Evolutionary conservation across 805 yeast genomes (phyloP).

Genomic region (Ogataea degrootiae): DNA sequence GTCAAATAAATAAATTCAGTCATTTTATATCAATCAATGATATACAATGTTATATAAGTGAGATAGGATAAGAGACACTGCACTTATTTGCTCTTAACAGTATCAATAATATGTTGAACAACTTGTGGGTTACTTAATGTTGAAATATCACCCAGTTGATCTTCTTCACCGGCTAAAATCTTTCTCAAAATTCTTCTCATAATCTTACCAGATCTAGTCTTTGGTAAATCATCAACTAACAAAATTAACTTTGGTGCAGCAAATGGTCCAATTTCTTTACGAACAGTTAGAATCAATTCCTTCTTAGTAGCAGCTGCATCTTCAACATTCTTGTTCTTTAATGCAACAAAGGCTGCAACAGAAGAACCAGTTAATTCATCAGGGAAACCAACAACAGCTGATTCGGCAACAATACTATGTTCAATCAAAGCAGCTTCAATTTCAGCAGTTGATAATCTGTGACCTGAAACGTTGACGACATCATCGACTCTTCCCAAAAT

Average conservation of each 20-base stretch:
- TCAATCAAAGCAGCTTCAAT: slow-evolving; percentile 88
- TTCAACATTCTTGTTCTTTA: slow-evolving; percentile 52
- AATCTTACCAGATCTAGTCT: slow-evolving; percentile 82
- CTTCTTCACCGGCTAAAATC: slow-evolving; percentile 69
- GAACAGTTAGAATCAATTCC: slow-evolving; percentile 62
- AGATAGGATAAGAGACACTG: too few species aligned
- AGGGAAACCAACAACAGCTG: slow-evolving; percentile 94
- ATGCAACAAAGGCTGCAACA: slow-evolving; percentile 87
- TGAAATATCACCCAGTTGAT: slow-evolving; percentile 74
- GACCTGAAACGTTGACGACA: slow-evolving; percentile 97
- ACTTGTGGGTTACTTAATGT: slow-evolving; percentile 74
- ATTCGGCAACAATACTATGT: slow-evolving; percentile 77
- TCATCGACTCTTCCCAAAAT: slow-evolving; percentile 98
- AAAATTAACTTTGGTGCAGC: slow-evolving; percentile 78
- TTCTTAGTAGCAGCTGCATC: slow-evolving; percentile 53
- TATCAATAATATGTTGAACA: slow-evolving; percentile 60
- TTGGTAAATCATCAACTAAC: slow-evolving; percentile 73
- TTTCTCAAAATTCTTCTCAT: slow-evolving; percentile 84
- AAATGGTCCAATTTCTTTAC: slow-evolving; percentile 80
- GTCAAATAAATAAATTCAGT: too few species aligned
- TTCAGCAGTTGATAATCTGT: slow-evolving; percentile 96
- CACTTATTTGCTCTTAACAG: slow-evolving; percentile 31
- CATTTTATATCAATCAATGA: too few species aligned
- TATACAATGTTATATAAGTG: too few species aligned
- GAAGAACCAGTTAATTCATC: slow-evolving; percentile 98